A percentile compares a stretch with the other conserved stretches of the same genome.
Conservation (phyloP, 2,329 filamentous ascomycete species). For the Sclerotinia sclerotiorum region DNA sequence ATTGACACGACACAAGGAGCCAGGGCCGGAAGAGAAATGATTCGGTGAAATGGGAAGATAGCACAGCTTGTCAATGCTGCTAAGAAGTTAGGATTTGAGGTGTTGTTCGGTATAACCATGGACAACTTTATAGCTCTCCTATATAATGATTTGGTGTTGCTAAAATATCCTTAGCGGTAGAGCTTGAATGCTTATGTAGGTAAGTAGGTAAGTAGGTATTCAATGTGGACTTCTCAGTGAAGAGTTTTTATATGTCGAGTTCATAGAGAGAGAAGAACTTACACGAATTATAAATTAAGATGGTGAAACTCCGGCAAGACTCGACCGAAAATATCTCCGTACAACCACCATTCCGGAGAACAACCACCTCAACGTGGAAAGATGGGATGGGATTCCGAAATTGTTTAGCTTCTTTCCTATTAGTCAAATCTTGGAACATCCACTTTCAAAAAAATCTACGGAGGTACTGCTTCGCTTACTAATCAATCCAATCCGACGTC, state of each 20-base stretch:
- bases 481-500: neutral
- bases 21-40: neutral
- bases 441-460: neutral
- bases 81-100: too few species aligned
- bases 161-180: neutral
- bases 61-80: neutral
- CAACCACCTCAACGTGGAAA: neutral
- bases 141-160: neutral
- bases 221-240: neutral
- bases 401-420: neutral
- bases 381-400: neutral
- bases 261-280: neutral
- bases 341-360: neutral
- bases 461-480: neutral
- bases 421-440: neutral
- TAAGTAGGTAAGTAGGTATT: neutral
- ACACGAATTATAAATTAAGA: too few species aligned
- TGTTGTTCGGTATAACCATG: neutral
- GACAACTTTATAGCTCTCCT: neutral
- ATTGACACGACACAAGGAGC: neutral
- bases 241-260: neutral
- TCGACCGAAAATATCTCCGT: too few species aligned
- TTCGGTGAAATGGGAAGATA: neutral
- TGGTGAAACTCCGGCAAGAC: neutral
- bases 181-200: neutral